Evolutionary conservation across 106 monocot genomes (phyloP), one percentile per base, ranked within the genome.

Genomic region (Dioscorea dumetorum): DNA sequence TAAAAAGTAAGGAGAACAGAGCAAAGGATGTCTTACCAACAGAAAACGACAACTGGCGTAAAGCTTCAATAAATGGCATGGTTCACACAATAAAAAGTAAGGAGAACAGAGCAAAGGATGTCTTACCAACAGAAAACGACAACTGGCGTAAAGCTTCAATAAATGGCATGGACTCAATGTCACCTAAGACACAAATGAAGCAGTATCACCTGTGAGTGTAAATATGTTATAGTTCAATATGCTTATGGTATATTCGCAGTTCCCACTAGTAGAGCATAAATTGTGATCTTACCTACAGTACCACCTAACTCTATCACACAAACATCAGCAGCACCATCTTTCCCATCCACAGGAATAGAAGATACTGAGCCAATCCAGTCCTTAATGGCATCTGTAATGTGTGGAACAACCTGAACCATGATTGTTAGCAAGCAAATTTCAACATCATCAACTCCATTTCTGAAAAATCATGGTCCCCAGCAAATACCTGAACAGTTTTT

Each of bases 101-200:
- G 41, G 41, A 5, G 19, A 3, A 18, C 15, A 54, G 19, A 54
- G 4, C 8, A 67, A 57, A 57, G 31, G 8, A 0, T 7, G 57
- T 18, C 73, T 60, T 76, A 90, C 90, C 90, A 65, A 90, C 69
- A 78, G 90, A 90, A 81, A 90, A 90, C 49, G 90, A 90, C 35
- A 90, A 72, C 67, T 90, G 90, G 20, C 90, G 82, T 62, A 90
- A 66, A 76, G 86, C 86, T 74, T 90, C 86, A 74, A 86, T 90
- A 59, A 90, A 90, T 57, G 90, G 86, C 90, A 90, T 90, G 51
- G 90, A 90, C 70, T 90, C 90, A 63, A 90, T 90, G 50, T 90
- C 90, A 81, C 90, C 86, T 90, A 60, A 48, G 51, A 34, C 32
- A 63, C 52, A 57, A 56, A 61, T 7, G 12, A 70, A 62, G 50